Evolutionary conservation across 1,284 basidiomycete species (phyloP), one percentile per base, ranked within the genome.

Genomic region (Trichosporon inkin): DNA sequence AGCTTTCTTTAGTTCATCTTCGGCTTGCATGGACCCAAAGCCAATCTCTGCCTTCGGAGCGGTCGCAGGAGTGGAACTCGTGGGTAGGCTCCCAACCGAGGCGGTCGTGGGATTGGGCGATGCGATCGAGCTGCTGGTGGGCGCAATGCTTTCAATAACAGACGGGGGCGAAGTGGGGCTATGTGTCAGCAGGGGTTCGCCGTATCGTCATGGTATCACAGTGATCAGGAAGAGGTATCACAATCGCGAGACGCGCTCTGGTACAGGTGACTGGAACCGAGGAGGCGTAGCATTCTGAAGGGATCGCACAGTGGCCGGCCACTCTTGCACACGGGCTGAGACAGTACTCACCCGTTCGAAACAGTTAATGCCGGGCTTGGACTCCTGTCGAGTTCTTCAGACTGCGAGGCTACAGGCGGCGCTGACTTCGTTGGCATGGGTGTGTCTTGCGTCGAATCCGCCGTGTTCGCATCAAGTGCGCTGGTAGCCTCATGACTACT

Each of bases 1-100:
- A 0, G 73, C 69, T 14, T 58, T 57, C 56, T 71, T 72, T 10
- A 77, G 58, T 53, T 77, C 74, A 17, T 72, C 68, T 57, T 77
- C 75, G 13, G 67, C 68, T 17, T 64, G 63, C 4, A 69, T 56
- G 0, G 62, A 59, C 3, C 73, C 71, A 5, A 75, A 58, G 13
- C 75, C 75, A 19, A 71, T 36, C 38, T 72, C 68, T 2, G 75
- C 75, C 5, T 67, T 64, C 14, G 68, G 66, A 2, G 53, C 49
- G 10, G 49, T 38, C 10, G 35, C 34, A 5, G 53, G 35, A 16
- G 38, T 28, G 28, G 55, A 28, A 52, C 39, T 19, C 19, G 52
- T 34, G 52, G 61, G 53, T 6, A 61, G 52, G 20, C 62, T 66
- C 4, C 57, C 56, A 0, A 52, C 58, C 7, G 64, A 66, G 32